Base-by-base conservation (phyloP, 1,284 basidiomycete species). In the Ustilago lituana region DNA sequence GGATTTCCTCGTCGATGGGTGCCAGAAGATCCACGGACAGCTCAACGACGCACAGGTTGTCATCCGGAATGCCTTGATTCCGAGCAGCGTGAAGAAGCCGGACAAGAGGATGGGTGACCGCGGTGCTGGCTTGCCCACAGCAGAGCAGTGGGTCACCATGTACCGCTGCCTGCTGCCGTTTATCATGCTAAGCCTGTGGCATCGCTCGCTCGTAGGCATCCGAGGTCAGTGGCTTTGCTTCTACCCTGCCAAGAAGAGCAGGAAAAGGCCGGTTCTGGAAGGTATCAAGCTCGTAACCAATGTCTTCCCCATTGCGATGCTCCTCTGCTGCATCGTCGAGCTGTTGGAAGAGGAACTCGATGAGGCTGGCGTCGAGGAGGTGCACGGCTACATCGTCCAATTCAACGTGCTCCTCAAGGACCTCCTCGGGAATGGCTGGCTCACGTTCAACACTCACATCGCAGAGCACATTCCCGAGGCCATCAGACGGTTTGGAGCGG, bases 261-360 rank as follows among this genome's bases (percentile, higher is more conserved):
- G 20, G 11, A 40, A 10, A 3, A 10, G 33, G 22, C 32, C 20
- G 23, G n/a, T 37, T 20, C 14, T n/a, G 5, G 3, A 20, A 47
- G 45, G 45, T 4, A 3, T n/a, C 20, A 47, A 47, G 45, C 15
- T n/a, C 5, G 45, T 47, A 8, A 47, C 24, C 15, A 33, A 35
- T 24, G 37, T 47, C 45, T 47, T 36, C 23, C 19, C 17, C 14
- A 15, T 47, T 24, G 45, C 12, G 5, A 23, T 47, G 45, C 45
- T 47, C 19, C 45, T 47, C 5, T 47, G 45, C n/a, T 47, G 45
- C 32, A 37, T 47, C 22, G 33, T 47, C 22, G 33, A 47, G 22
- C 29, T 47, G 19, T n/a, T 35, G 8, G 33, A 47, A 22, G 20
- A 26, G 7, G 33, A 47, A 5, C 20, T 47, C 11, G 22, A 36